Evolutionary conservation across 2,329 filamentous ascomycete species (phyloP).

Genomic region (Aspergillus proliferans): DNA sequence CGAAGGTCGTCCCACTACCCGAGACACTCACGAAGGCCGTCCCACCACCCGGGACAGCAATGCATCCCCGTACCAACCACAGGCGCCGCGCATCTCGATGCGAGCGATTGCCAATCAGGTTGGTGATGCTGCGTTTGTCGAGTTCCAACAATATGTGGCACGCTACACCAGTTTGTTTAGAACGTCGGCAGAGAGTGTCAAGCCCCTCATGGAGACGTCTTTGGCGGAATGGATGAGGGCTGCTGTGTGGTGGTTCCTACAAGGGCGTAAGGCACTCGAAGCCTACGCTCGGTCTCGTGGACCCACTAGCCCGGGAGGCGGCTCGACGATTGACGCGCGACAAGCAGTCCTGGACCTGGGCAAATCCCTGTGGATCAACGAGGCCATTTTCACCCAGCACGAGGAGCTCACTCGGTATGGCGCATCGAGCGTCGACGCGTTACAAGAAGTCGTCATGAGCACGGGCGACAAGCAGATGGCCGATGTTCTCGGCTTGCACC

Average conservation of each 20-base stretch:
- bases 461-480: constrained; percentile 41
- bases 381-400: constrained; percentile 35
- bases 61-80: constrained; percentile 14
- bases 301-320: constrained; percentile 45
- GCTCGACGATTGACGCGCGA: constrained; percentile 45
- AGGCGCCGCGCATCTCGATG: constrained; percentile 29
- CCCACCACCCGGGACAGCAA: constrained; percentile 12
- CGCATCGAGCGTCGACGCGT: constrained; percentile 31
- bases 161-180: constrained; percentile 72
- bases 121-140: constrained; percentile 60
- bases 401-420: constrained; percentile 36
- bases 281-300: constrained; percentile 61
- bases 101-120: constrained; percentile 38
- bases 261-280: constrained; percentile 71
- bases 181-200: constrained; percentile 67
- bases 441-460: constrained; percentile 36
- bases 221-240: constrained; percentile 65
- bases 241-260: constrained; percentile 84
- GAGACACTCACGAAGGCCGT: constrained; percentile 7
- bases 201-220: constrained; percentile 57
- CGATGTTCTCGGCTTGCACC: constrained; percentile 46
- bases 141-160: constrained; percentile 64
- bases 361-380: constrained; percentile 76
- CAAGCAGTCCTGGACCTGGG: constrained; percentile 82
- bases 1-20: constrained; percentile 11